A percentile compares a stretch with the other conserved stretches of the same genome.
phyloP scores from a whole-genome alignment of 2,329 filamentous ascomycete species.

The Trichoderma cornu-damae region DNA sequence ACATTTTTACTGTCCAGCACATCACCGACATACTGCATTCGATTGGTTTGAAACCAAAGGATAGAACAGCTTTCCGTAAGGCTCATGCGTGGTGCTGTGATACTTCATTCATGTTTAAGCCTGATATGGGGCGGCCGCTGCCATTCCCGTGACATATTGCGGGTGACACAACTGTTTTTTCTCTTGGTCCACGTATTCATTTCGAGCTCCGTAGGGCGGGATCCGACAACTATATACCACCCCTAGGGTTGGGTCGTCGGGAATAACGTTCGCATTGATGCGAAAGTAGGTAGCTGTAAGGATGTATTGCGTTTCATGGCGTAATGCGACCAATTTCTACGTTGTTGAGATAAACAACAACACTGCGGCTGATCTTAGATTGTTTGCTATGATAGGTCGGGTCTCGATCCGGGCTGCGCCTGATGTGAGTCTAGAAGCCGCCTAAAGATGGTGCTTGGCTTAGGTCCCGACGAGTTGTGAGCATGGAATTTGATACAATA shows the following conservation, averaged over 20 bases:
- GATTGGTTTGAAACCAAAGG: neutral
- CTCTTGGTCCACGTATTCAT: constrained; percentile 10
- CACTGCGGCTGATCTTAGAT: too few relatives aligned
- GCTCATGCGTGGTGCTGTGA: neutral
- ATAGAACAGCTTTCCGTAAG: neutral
- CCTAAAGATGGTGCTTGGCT: neutral
- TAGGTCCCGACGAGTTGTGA: neutral
- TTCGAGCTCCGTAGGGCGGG: neutral
- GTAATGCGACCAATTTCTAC: neutral
- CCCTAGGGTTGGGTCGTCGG: neutral
- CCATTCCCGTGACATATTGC: neutral
- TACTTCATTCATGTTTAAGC: neutral
- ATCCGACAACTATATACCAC: too few relatives aligned
- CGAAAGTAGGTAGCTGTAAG: neutral
- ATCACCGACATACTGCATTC: neutral
- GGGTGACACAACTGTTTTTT: neutral
- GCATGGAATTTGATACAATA: neutral
- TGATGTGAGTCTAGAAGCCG: neutral
- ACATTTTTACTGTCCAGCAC: neutral
- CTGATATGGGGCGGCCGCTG: neutral
- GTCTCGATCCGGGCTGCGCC: neutral
- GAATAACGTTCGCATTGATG: neutral
- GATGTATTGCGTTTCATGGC: neutral
- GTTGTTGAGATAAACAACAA: neutral
- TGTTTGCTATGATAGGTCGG: neutral